Percentiles rank a stretch among this genome's conserved stretches.
Evolutionary conservation across 805 yeast species (phyloP).

Genomic region (Ogataea nitratoaversa): DNA sequence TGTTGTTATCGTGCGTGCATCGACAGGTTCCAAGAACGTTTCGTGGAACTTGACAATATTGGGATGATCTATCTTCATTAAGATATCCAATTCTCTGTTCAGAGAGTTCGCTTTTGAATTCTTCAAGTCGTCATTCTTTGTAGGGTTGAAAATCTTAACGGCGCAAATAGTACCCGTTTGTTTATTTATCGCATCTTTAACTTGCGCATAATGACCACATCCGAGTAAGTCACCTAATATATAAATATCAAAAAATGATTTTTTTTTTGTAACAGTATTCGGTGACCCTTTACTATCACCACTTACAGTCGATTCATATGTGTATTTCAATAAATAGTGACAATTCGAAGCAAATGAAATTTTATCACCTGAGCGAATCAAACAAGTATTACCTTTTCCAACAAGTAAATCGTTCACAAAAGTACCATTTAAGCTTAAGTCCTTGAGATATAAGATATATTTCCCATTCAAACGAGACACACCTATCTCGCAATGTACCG

Average conservation of each 20-base stretch:
- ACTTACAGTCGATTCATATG: too few species aligned
- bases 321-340: constrained; percentile 29
- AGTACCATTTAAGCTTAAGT: constrained; percentile 62
- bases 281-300: neutral
- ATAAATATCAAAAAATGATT: constrained; percentile 54
- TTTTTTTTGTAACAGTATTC: constrained; percentile 9
- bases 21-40: constrained; percentile 48
- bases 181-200: constrained; percentile 61
- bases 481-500: constrained; percentile 55
- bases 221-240: constrained; percentile 60
- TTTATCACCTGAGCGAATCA: constrained; percentile 62
- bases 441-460: constrained; percentile 45
- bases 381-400: constrained; percentile 42
- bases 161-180: constrained; percentile 60
- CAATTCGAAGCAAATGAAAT: constrained; percentile 43
- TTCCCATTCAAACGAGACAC: constrained; percentile 36
- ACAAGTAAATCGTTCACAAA: constrained; percentile 54
- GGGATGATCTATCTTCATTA: constrained; percentile 62
- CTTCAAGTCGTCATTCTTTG: constrained; percentile 26
- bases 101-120: constrained; percentile 30
- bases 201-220: constrained; percentile 79
- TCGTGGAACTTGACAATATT: constrained; percentile 65
- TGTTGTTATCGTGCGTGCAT: constrained; percentile 43
- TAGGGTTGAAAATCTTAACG: constrained; percentile 61
- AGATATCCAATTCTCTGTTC: constrained; percentile 63